phyloP scores from a whole-genome alignment of 2,329 filamentous ascomycete species.

The Colletotrichum filicis region DNA sequence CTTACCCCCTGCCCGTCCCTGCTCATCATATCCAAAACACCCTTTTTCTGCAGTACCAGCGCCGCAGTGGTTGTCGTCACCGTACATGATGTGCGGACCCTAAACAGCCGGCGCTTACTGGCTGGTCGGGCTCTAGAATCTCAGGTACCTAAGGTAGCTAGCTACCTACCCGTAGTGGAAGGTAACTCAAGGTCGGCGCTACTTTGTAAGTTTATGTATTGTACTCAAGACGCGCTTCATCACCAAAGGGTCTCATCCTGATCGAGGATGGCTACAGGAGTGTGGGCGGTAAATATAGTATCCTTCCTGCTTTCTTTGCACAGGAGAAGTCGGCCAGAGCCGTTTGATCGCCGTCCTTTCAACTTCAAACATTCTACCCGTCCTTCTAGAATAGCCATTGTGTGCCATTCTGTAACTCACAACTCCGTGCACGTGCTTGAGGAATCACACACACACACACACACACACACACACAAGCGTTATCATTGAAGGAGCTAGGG shows the following conservation, averaged over 20 bases:
- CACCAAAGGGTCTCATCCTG: neutral
- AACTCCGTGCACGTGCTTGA: neutral
- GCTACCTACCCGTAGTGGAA: neutral
- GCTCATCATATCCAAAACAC: neutral
- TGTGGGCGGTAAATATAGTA: no score
- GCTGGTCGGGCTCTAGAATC: neutral
- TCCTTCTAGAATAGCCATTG: neutral
- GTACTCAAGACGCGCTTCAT: no score
- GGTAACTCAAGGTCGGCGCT: neutral
- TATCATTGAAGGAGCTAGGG: neutral
- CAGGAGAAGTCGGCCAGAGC: neutral
- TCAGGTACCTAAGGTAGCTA: neutral
- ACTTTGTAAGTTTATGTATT: no score
- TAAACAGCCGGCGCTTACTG: neutral
- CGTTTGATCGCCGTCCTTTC: neutral
- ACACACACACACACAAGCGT: neutral
- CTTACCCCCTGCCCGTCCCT: neutral
- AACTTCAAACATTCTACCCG: neutral
- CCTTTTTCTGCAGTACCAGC: neutral
- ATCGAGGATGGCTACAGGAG: neutral
- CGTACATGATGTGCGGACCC: neutral
- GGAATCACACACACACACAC: neutral
- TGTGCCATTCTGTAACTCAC: neutral
- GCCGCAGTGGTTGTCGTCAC: constrained; percentile 18
- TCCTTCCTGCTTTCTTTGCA: neutral